Percentiles rank a stretch among this genome's conserved stretches.
Evolutionary conservation across 257 asterid genomes (phyloP).

Genomic region (Phtheirospermum japonicum): DNA sequence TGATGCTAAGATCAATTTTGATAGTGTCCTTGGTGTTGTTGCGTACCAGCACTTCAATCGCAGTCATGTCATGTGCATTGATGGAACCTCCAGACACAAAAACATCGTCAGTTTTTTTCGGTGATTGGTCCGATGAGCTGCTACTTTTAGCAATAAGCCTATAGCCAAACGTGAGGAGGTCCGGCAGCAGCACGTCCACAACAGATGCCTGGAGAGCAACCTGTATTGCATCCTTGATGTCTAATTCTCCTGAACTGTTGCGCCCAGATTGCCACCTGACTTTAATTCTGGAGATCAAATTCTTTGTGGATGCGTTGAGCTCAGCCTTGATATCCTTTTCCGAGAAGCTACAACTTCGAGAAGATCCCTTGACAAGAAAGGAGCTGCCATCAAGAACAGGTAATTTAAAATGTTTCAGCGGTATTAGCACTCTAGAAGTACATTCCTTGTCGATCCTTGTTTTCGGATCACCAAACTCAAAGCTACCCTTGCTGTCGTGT

Average conservation of each 20-base stretch:
- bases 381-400: conserved; percentile 93
- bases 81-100: conserved; percentile 35
- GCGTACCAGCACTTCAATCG: conserved; percentile 89
- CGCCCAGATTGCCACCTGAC: conserved; percentile 99
- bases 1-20: conserved; percentile 61
- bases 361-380: conserved; percentile 57
- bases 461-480: conserved; percentile 68
- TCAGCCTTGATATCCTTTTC: conserved; percentile 81
- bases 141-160: conserved; percentile 53
- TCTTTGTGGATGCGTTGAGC: conserved; percentile 75
- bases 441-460: conserved; percentile 94
- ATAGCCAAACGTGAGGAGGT: conserved; percentile 96
- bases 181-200: conserved; percentile 94
- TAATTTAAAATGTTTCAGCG: conserved; percentile 89
- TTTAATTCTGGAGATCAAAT: conserved; percentile 79
- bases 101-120: conserved; percentile 34
- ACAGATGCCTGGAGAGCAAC: conserved; percentile 92
- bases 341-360: conserved; percentile 68
- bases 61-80: conserved; percentile 74
- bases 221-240: conserved; percentile 89
- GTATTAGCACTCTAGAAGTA: conserved; percentile 90
- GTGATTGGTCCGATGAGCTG: conserved; percentile 23
- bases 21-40: conserved; percentile 86
- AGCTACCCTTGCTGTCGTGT: conserved; percentile 36
- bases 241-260: conserved; percentile 90